Evolutionary conservation across 106 monocot genomes (phyloP).

Genomic region (Dendrobium chrysotoxum): DNA sequence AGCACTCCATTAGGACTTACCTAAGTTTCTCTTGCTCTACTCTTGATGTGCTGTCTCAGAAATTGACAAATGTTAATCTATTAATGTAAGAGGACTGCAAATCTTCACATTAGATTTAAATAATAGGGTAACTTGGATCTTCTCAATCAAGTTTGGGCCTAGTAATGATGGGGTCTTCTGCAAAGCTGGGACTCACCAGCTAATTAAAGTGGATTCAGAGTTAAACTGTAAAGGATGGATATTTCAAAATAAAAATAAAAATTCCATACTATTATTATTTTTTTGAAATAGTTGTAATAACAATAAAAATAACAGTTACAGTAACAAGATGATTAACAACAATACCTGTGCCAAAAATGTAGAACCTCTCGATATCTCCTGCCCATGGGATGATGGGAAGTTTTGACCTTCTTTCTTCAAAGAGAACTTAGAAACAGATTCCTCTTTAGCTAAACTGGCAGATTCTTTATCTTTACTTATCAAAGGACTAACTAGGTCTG

Average conservation of each 20-base stretch:
- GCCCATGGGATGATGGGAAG: constrained; percentile 10
- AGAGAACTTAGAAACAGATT: constrained; percentile 2
- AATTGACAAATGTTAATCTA: not conserved
- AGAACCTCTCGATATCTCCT: constrained; percentile 45
- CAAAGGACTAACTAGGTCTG: constrained; percentile 8
- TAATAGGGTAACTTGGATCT: no score
- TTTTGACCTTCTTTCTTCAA: constrained; percentile 13
- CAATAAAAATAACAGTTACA: constrained; percentile 1
- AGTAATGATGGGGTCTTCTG: no score
- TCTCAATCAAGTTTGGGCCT: no score
- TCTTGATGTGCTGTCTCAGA: not conserved
- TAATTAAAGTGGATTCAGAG: no score
- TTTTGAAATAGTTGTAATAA: not conserved
- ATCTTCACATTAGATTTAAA: no score
- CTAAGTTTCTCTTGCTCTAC: no score
- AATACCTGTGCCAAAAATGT: constrained; percentile 68
- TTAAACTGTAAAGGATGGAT: not conserved
- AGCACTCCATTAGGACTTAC: no score
- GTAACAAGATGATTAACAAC: not conserved
- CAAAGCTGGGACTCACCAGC: no score
- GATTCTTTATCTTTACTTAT: not conserved
- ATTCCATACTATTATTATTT: not conserved
- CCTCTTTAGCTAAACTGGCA: not conserved
- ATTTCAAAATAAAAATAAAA: not conserved
- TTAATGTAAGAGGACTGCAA: no score